These are phyloP conservation scores for Xylariaceae sp. DNA, from an alignment of 2,329 filamentous ascomycete genomes.

Conservation along the genomic window DNA sequence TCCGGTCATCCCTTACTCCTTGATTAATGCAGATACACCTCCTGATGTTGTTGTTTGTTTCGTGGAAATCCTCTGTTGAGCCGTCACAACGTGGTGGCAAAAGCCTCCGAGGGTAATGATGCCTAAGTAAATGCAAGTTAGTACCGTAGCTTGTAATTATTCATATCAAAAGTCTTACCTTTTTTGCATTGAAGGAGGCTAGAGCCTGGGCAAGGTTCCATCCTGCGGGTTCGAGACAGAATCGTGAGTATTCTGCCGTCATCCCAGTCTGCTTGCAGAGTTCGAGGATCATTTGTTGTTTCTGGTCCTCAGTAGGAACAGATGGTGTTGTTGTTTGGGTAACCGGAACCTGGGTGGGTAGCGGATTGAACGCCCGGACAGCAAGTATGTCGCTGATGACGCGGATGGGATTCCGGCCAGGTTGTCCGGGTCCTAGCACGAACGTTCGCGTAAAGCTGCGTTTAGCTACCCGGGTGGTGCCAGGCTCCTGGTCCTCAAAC, in stretches of 20 bases:
- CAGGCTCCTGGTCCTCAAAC: slow-evolving; percentile 68
- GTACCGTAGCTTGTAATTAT: too few relatives aligned
- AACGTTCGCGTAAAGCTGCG: slow-evolving; percentile 82
- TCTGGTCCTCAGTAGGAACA: slow-evolving; percentile 43
- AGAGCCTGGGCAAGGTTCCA: slow-evolving; percentile 80
- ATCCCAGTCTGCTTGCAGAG: slow-evolving; percentile 76
- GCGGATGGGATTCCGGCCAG: slow-evolving; percentile 60
- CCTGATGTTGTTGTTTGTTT: too few relatives aligned
- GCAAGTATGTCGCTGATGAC: slow-evolving; percentile 78
- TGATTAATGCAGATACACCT: too few relatives aligned
- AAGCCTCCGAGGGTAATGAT: slow-evolving; percentile 48
- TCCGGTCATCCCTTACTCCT: too few relatives aligned
- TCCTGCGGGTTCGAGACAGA: slow-evolving; percentile 73
- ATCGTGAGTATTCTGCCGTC: slow-evolving; percentile 70
- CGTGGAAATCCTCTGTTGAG: too few relatives aligned
- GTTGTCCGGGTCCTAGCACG: slow-evolving; percentile 69
- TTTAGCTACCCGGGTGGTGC: slow-evolving; percentile 53
- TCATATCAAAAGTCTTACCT: slow-evolving; percentile 56
- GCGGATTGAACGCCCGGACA: slow-evolving; percentile 59
- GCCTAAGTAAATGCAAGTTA: slow-evolving; percentile 30
- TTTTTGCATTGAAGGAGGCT: slow-evolving; percentile 69
- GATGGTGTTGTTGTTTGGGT: slow-evolving; percentile 23
- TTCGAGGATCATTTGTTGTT: slow-evolving; percentile 69
- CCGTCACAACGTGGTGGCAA: slow-evolving; percentile 20
- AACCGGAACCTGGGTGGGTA: slow-evolving; percentile 36